Base-by-base conservation (phyloP, 345 rosid species). In the Litchi chinensis region DNA sequence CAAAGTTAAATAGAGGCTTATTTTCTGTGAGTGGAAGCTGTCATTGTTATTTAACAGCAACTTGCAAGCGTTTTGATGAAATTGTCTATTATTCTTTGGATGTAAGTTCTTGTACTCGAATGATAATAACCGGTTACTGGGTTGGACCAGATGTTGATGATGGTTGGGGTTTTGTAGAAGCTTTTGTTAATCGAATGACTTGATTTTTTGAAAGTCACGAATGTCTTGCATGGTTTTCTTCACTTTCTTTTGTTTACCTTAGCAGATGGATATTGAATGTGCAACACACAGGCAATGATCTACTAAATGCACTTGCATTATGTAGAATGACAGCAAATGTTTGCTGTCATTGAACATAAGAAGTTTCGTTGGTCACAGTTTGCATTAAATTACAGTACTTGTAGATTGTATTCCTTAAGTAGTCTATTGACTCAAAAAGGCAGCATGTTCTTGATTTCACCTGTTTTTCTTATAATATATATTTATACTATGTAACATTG, bases 131-230 rank as follows among this genome's bases (percentile, higher is more conserved):
- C 73, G 97, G 95, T 78, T 91, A 80, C 79, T 91, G 97, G 97
- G 85, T 87, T 37, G 92, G 93, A 70, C 97, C 92, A 21, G 95
- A 93, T 83, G 71, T 80, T 63, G 92, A 93, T 41, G 95, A 93
- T 82, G 95, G 91, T 69, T 88, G 97, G 87, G 97, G 95, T 77
- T 86, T 76, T 82, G 85, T 93, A 64, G 90, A 91, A 86, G 95
- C 90, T 68, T 90, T 77, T 44, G 59, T 91, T 64, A 68, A 84
- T 77, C 77, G 22, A 73, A 76, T 76, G 70, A 71, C 74, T 72
- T 87, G 85, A 88, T 78, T 69, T 66, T 16, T 52, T 10, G 3
- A 19, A 11, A 11, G 15, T 76, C 22, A 44, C 62, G 70, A 77
- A 50, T 73, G 68, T 10, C 46, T 76, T 73, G 62, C 73, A 18